Evolutionary conservation across 2,329 filamentous ascomycete species (phyloP).

Genomic region (Didymella pomorum): DNA sequence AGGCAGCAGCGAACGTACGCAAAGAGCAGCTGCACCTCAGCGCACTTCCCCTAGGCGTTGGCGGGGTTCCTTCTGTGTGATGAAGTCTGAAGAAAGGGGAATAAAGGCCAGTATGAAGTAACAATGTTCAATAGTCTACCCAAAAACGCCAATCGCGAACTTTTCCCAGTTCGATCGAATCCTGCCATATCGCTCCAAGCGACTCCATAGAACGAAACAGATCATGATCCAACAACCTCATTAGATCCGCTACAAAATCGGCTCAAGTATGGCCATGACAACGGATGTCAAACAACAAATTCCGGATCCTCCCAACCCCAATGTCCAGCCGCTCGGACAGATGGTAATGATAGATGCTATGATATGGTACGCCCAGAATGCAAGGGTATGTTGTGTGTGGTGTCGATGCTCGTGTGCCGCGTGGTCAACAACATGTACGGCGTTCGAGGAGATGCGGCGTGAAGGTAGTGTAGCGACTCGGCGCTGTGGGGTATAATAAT

Average conservation of each 20-base stretch:
- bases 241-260: neutral
- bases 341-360: conserved; percentile 7
- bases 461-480: conserved; percentile 3
- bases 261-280: neutral
- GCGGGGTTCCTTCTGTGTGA: no score
- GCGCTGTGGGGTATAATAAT: conserved; percentile 17
- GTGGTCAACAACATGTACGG: conserved; percentile 15
- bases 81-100: no score
- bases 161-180: conserved; percentile 9
- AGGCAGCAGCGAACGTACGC: no score
- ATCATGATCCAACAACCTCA: neutral
- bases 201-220: neutral
- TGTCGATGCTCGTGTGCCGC: conserved; percentile 6
- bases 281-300: neutral
- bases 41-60: no score
- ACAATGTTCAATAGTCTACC: conserved; percentile 4
- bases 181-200: neutral
- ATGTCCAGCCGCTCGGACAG: neutral
- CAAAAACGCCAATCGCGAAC: conserved; percentile 6
- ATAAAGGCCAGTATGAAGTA: neutral
- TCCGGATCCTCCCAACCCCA: neutral
- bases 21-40: no score
- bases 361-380: conserved; percentile 12
- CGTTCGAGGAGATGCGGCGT: conserved; percentile 1
- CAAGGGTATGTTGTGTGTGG: conserved; percentile 5